phyloP scores from a whole-genome alignment of 1,139 yeast genomes.

The Yamadazyma sp. region DNA sequence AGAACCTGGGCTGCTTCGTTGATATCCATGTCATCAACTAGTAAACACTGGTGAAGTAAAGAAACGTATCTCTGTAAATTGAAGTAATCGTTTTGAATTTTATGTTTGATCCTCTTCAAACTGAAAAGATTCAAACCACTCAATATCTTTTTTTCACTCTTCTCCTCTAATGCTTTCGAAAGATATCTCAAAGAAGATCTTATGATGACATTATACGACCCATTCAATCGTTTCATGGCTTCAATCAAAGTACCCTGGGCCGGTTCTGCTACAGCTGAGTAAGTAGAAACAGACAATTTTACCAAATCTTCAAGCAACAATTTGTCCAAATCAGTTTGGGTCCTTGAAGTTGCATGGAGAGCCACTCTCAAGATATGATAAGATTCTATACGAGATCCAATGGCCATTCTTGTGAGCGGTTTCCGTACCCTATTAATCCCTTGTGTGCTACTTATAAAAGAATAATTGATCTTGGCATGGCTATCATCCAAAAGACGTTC shows the following conservation, averaged over 20 bases:
- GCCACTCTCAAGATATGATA: constrained; percentile 77
- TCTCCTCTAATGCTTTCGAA: constrained; percentile 49
- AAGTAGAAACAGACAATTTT: constrained; percentile 65
- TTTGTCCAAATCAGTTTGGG: constrained; percentile 68
- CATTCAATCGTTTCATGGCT: constrained; percentile 71
- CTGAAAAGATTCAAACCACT: constrained; percentile 64
- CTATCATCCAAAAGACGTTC: constrained; percentile 66
- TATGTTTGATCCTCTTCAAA: constrained; percentile 52
- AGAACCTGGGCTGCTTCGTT: constrained; percentile 51
- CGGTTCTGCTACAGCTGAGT: constrained; percentile 64
- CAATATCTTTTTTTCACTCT: constrained; percentile 60
- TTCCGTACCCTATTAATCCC: constrained; percentile 52
- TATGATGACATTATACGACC: constrained; percentile 60
- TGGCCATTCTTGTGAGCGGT: constrained; percentile 75
- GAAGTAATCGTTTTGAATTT: constrained; percentile 57
- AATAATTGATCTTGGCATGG: constrained; percentile 39
- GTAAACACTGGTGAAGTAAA: constrained; percentile 57
- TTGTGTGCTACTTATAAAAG: constrained; percentile 36
- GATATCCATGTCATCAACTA: constrained; percentile 58
- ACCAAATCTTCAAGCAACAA: constrained; percentile 69
- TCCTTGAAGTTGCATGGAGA: constrained; percentile 73
- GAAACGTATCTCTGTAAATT: constrained; percentile 48
- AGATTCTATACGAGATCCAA: constrained; percentile 75
- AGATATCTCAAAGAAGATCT: constrained; percentile 51
- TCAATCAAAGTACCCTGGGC: constrained; percentile 74